Evolutionary conservation across 1,139 yeast genomes (phyloP).

Genomic region (Saccharomyces hybrid): DNA sequence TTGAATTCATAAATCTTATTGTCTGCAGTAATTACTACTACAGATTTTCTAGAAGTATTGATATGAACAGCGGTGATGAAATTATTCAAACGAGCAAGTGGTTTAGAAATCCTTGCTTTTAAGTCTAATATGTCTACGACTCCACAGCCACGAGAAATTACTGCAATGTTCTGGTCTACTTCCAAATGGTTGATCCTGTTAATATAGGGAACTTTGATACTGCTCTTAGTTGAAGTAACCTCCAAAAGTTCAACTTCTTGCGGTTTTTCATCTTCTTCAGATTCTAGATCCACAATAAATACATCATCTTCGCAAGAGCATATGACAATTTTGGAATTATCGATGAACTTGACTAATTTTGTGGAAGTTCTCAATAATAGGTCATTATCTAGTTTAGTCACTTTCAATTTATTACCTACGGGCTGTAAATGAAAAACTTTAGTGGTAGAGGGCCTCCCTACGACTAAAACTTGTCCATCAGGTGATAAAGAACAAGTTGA

Average conservation of each 20-base stretch:
- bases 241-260: slow-evolving; percentile 35
- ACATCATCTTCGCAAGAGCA: slow-evolving; percentile 64
- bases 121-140: slow-evolving; percentile 49
- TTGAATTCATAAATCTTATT: slow-evolving; percentile 65
- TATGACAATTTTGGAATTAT: slow-evolving; percentile 43
- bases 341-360: slow-evolving; percentile 40
- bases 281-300: slow-evolving; percentile 41
- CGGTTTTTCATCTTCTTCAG: slow-evolving; percentile 38
- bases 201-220: slow-evolving; percentile 31
- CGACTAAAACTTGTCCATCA: slow-evolving; percentile 60
- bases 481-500: slow-evolving; percentile 61
- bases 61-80: slow-evolving; percentile 60
- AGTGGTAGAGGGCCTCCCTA: slow-evolving; percentile 61
- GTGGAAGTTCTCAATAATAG: slow-evolving; percentile 44
- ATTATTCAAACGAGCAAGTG: slow-evolving; percentile 47
- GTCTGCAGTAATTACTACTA: slow-evolving; percentile 65
- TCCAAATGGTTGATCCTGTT: slow-evolving; percentile 46
- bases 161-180: slow-evolving; percentile 41
- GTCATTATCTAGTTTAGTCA: slow-evolving; percentile 48
- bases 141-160: slow-evolving; percentile 59
- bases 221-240: slow-evolving; percentile 27
- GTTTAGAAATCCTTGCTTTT: slow-evolving; percentile 19
- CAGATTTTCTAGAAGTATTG: slow-evolving; percentile 40
- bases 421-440: slow-evolving; percentile 56
- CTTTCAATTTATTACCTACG: slow-evolving; percentile 38